These are phyloP conservation scores for Saccharomyces jurei DNA, from an alignment of 805 yeast genomes.

Conservation along the genomic window DNA sequence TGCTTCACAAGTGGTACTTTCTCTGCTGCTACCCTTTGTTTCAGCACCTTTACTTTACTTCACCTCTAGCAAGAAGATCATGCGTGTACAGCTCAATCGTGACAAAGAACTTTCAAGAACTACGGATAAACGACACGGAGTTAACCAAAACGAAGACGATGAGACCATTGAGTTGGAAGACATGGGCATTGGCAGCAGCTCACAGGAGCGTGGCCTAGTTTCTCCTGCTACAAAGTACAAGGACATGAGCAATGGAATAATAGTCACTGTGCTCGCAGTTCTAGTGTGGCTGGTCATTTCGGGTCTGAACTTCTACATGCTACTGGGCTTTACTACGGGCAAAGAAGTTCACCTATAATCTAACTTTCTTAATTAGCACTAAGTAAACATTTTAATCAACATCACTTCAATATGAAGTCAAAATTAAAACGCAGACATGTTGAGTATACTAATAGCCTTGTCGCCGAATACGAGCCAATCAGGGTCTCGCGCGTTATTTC, in stretches of 20 bases:
- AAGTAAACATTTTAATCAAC: background rate
- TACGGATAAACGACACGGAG: conserved; percentile 6
- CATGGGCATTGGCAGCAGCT: conserved; percentile 5
- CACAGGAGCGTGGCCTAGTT: background rate
- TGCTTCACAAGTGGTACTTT: conserved; percentile 77
- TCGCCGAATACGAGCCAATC: background rate
- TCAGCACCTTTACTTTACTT: conserved; percentile 81
- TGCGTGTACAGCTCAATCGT: conserved; percentile 43
- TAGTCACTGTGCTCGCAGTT: conserved; percentile 45
- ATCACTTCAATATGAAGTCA: too few species aligned
- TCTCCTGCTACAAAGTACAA: conserved; percentile 15
- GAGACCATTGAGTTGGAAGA: conserved; percentile 5
- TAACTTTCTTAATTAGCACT: background rate
- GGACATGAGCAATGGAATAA: conserved; percentile 38
- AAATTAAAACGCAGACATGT: background rate
- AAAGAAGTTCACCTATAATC: conserved; percentile 32
- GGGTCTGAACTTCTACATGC: conserved; percentile 57
- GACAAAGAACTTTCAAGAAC: conserved; percentile 3
- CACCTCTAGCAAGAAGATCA: conserved; percentile 60
- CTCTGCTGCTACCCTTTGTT: conserved; percentile 74
- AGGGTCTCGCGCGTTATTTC: background rate
- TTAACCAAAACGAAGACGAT: background rate
- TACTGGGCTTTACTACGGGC: conserved; percentile 42
- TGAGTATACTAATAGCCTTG: background rate
- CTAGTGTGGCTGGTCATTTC: conserved; percentile 63